Evolutionary conservation across 2,329 filamentous ascomycete species (phyloP).

Genomic region (Phoma sp.): DNA sequence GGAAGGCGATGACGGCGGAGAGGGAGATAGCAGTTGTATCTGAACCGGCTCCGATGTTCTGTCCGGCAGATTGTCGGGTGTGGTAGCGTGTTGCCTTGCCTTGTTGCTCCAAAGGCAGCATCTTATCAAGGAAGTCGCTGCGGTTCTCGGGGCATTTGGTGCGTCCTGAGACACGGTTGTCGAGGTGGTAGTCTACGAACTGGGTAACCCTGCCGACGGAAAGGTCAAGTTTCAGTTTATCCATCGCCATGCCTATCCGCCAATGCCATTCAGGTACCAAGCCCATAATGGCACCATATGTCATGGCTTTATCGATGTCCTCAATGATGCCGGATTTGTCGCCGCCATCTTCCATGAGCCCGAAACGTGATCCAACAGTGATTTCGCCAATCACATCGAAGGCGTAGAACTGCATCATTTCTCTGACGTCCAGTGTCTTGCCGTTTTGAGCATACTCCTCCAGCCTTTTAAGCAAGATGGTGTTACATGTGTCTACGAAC

Average conservation of each 20-base stretch:
- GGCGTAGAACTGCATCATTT: constrained; percentile 58
- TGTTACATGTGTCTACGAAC: constrained; percentile 48
- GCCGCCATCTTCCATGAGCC: constrained; percentile 22
- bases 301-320: neutral
- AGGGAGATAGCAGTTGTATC: constrained; percentile 61
- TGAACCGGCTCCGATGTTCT: constrained; percentile 51
- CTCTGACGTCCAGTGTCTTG: constrained; percentile 49
- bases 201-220: neutral
- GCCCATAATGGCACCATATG: neutral
- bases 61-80: neutral
- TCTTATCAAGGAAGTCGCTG: constrained; percentile 20
- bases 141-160: constrained; percentile 13
- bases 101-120: constrained; percentile 19
- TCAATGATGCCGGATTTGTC: constrained; percentile 15
- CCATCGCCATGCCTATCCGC: neutral
- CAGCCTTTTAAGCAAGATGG: constrained; percentile 43
- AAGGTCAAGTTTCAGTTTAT: neutral
- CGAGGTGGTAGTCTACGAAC: constrained; percentile 4
- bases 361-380: constrained; percentile 47
- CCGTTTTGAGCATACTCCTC: constrained; percentile 26
- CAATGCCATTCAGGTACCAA: constrained; percentile 14
- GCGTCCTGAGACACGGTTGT: constrained; percentile 12
- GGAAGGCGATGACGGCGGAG: constrained; percentile 54
- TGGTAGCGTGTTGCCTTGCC: constrained; percentile 16
- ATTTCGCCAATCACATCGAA: constrained; percentile 63